These are phyloP conservation scores for Blastobotrys malaysiensis DNA, from an alignment of 1,139 yeast species.

Conservation along the genomic window DNA sequence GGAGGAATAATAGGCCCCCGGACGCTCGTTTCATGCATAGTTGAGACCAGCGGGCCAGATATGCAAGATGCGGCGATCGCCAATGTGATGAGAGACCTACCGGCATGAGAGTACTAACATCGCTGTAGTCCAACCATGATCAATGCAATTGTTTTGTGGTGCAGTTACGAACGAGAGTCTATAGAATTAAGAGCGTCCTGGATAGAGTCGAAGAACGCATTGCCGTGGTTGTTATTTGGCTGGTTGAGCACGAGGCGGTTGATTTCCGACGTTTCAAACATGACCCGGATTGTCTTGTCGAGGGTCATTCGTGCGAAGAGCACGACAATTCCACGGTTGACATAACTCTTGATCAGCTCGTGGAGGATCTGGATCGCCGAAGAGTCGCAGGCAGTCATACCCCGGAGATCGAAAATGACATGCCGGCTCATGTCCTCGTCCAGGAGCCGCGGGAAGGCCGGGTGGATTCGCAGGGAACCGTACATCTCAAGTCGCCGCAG, in stretches of 20 bases:
- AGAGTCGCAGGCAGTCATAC: conserved; percentile 84
- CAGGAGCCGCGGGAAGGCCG: conserved; percentile 61
- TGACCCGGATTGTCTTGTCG: conserved; percentile 35
- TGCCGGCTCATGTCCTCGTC: conserved; percentile 53
- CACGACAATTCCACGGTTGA: conserved; percentile 54
- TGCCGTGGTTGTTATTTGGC: conserved; percentile 12
- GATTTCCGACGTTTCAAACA: conserved; percentile 37
- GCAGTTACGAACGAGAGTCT: conserved; percentile 16
- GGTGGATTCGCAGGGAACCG: conserved; percentile 81
- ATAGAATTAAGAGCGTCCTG: conserved; percentile 33
- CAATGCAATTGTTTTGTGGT: background rate
- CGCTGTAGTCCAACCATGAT: too few species aligned
- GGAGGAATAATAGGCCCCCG: too few species aligned
- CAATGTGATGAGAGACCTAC: too few species aligned
- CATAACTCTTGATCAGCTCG: conserved; percentile 50
- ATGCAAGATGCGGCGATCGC: too few species aligned
- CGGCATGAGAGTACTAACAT: too few species aligned
- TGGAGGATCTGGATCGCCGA: conserved; percentile 74
- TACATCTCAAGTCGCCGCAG: conserved; percentile 73
- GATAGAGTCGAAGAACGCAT: conserved; percentile 32
- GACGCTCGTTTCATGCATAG: too few species aligned
- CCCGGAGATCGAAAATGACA: conserved; percentile 76
- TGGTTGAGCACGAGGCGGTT: conserved; percentile 28
- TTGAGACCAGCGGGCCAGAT: too few species aligned
- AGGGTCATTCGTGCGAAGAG: conserved; percentile 61